Conservation (phyloP, 805 yeast species). For the Pichia rugopelliculosa region DNA sequence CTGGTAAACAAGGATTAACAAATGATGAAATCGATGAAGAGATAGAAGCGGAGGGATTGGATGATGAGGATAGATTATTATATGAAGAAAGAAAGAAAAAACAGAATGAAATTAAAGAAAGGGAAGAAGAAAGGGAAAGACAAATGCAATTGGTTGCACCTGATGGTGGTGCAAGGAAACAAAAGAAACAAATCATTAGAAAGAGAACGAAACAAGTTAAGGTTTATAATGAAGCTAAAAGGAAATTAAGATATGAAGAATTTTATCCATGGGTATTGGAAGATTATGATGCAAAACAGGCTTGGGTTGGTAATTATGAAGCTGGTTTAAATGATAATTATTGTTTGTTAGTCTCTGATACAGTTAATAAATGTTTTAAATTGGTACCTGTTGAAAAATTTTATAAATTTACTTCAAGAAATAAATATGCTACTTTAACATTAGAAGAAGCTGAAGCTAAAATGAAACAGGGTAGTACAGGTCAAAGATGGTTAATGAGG, state of each 20-base stretch:
- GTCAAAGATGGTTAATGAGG: constrained; percentile 94
- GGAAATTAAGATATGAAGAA: constrained; percentile 87
- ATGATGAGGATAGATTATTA: constrained; percentile 36
- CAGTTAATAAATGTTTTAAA: constrained; percentile 65
- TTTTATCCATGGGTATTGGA: constrained; percentile 98
- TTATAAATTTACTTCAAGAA: constrained; percentile 87
- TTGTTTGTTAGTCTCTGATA: constrained; percentile 77
- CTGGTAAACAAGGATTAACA: constrained; percentile 14
- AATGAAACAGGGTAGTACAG: constrained; percentile 67
- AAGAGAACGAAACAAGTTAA: constrained; percentile 81
- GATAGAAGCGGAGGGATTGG: constrained; percentile 23
- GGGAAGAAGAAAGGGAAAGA: constrained; percentile 32
- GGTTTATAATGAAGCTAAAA: constrained; percentile 73
- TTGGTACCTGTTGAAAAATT: constrained; percentile 94
- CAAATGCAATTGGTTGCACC: constrained; percentile 77
- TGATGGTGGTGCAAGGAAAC: constrained; percentile 79
- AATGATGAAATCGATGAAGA: constrained; percentile 25
- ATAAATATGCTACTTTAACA: constrained; percentile 87
- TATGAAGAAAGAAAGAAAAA: constrained; percentile 22
- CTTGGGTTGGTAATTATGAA: constrained; percentile 94
- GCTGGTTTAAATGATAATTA: constrained; percentile 83
- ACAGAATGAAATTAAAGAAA: constrained; percentile 25
- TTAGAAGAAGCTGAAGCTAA: constrained; percentile 94
- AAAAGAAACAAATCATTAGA: constrained; percentile 50
- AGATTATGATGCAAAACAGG: constrained; percentile 89